Evolutionary conservation across 2,329 filamentous ascomycete species (phyloP).

Genomic region (Xylariaceae sp.): DNA sequence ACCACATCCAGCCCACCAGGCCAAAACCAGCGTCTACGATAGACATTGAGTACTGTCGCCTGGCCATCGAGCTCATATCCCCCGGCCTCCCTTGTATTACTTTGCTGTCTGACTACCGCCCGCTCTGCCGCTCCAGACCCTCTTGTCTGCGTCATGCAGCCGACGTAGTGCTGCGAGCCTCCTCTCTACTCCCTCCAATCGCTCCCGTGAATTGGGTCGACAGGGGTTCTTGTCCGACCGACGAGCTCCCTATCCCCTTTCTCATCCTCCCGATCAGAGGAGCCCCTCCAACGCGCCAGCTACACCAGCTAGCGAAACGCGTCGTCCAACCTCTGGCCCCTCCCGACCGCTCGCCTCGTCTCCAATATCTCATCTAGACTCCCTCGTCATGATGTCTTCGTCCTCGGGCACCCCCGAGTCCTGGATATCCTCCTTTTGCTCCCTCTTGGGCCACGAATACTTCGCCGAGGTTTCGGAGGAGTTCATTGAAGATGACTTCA

Average conservation of each 20-base stretch:
- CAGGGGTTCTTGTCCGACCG: slow-evolving; percentile 9
- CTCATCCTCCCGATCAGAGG: slow-evolving; percentile 1
- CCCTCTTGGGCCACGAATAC: slow-evolving; percentile 93
- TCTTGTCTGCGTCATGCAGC: slow-evolving; percentile 26
- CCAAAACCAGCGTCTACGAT: not conserved
- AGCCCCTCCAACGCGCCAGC: slow-evolving; percentile 10
- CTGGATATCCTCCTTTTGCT: slow-evolving; percentile 98
- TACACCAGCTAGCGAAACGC: slow-evolving; percentile 1
- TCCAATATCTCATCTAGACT: not conserved
- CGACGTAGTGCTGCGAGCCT: slow-evolving; percentile 21
- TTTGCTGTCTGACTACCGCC: not conserved
- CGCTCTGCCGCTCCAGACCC: not conserved
- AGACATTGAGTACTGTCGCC: not conserved
- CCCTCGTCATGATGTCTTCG: slow-evolving; percentile 50
- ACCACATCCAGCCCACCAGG: too few species aligned
- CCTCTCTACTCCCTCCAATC: slow-evolving; percentile 15
- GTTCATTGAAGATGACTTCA: slow-evolving; percentile 99
- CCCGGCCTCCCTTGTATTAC: not conserved
- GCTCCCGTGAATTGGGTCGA: slow-evolving; percentile 17
- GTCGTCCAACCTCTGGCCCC: not conserved
- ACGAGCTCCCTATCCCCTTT: slow-evolving; percentile 4
- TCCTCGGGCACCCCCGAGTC: slow-evolving; percentile 71
- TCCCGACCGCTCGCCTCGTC: not conserved
- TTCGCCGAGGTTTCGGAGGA: slow-evolving; percentile 98
- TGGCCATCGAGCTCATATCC: not conserved